phyloP scores from a whole-genome alignment of 148 eudicot genomes.

The Salicornia ramosissima region DNA sequence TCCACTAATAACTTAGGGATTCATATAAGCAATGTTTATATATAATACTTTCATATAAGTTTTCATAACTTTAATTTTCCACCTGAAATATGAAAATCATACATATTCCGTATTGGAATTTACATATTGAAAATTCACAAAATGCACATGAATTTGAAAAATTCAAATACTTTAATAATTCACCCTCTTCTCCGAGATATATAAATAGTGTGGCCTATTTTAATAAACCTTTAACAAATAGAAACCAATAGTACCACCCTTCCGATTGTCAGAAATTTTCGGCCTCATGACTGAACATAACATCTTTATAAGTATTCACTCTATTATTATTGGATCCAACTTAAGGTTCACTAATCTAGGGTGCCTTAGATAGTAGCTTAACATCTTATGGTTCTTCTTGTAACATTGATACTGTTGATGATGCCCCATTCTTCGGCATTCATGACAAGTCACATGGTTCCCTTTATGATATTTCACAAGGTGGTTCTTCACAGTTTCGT shows the following conservation, averaged over 20 bases:
- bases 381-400: not conserved
- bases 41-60: not conserved
- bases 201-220: not conserved
- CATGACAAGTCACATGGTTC: not conserved
- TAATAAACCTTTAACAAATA: not conserved
- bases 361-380: no score
- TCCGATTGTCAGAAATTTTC: not conserved
- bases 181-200: not conserved
- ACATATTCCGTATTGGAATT: not conserved
- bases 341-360: not conserved
- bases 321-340: not conserved
- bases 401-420: not conserved
- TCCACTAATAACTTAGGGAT: not conserved
- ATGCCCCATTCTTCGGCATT: not conserved
- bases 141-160: not conserved
- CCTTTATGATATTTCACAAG: no score
- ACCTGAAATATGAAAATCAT: no score
- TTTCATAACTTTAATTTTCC: not conserved
- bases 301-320: not conserved
- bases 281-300: not conserved
- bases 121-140: no score
- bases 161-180: not conserved
- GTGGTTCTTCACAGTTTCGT: no score
- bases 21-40: no score
- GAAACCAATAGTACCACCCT: not conserved